Evolutionary conservation across 1,139 yeast genomes (phyloP), one percentile per base, ranked within the genome.

Genomic region (Saccharomyces hybrid): DNA sequence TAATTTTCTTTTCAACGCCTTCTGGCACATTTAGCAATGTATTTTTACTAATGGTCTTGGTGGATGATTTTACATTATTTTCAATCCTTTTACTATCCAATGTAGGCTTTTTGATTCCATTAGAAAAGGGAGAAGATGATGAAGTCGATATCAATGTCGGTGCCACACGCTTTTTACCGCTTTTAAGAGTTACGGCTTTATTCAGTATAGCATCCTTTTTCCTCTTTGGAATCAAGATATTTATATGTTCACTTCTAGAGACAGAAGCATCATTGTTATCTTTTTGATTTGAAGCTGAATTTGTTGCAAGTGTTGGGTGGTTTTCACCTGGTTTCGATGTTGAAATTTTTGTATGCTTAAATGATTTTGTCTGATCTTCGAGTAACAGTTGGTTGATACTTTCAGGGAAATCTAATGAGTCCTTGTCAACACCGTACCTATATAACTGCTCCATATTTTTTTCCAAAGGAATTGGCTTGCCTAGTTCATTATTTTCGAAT

Each of bases 391-490:
- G 97, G 53, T 82, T 86, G 0, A 86, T 80, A 67, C 95, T 85
- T 64, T 93, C 98, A 0, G 97, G 96, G 62, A 89, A 86, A 19
- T 84, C 84, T 71, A 86, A 77, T 5, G 88, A 81, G 59, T 90
- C 97, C 57, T 91, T 78, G 60, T 88, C 96, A 2, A 88, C 91
- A 57, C 99, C 99, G 67, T 87, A 93, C 60, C 90, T 78, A 59
- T 85, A 83, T 56, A 93, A 76, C 57, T 86, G 88, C 50, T 79
- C 77, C 57, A 81, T 84, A 57, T 86, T 83, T 55, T 81, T 86
- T 47, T 81, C 88, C 26, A 76, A 59, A 11, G 93, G 82, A 1
- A 88, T 81, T 2, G 83, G 82, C 42, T 72, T 74, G 2, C 99
- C 99, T 38, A 93, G 73, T 65, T 93, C 99, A 44, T 79, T 76